A percentile compares a stretch with the other conserved stretches of the same genome.
These are phyloP conservation scores for Cichorium intybus DNA, from an alignment of 140 eudicot genomes.

Conservation along the genomic window DNA sequence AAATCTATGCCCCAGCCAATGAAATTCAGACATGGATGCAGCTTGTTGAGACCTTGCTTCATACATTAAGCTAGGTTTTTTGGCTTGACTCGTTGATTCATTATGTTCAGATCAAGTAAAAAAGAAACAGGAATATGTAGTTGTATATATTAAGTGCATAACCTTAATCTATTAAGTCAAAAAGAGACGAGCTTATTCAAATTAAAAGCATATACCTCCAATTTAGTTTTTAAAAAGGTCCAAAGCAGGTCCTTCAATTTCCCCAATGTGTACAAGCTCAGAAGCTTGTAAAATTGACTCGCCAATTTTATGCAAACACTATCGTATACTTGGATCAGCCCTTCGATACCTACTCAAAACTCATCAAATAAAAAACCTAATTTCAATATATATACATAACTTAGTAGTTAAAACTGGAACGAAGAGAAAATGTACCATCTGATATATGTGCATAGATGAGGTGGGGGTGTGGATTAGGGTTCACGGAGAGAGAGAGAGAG, in stretches of 20 bases:
- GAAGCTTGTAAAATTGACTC: constrained; percentile 87
- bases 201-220: constrained; percentile 60
- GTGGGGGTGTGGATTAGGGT: too few relatives aligned
- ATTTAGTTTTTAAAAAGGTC: constrained; percentile 87
- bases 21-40: constrained; percentile 95
- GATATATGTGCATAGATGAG: too few relatives aligned
- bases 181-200: too few relatives aligned
- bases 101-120: not conserved
- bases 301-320: constrained; percentile 91
- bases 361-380: too few relatives aligned
- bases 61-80: constrained; percentile 95
- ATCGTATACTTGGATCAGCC: constrained; percentile 91
- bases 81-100: too few relatives aligned
- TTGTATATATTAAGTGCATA: not conserved
- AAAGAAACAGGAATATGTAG: constrained; percentile 8
- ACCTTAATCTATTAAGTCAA: too few relatives aligned
- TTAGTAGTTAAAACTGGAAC: too few relatives aligned
- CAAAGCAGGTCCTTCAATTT: constrained; percentile 97
- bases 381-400: too few relatives aligned
- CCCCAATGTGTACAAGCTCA: constrained; percentile 88
- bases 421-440: too few relatives aligned
- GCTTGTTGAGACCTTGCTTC: constrained; percentile 99
- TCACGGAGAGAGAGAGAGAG: too few relatives aligned
- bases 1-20: constrained; percentile 89
- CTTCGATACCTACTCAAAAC: constrained; percentile 94